Conservation (phyloP, 2,329 filamentous ascomycete genomes). For the Penicillium sp. region DNA sequence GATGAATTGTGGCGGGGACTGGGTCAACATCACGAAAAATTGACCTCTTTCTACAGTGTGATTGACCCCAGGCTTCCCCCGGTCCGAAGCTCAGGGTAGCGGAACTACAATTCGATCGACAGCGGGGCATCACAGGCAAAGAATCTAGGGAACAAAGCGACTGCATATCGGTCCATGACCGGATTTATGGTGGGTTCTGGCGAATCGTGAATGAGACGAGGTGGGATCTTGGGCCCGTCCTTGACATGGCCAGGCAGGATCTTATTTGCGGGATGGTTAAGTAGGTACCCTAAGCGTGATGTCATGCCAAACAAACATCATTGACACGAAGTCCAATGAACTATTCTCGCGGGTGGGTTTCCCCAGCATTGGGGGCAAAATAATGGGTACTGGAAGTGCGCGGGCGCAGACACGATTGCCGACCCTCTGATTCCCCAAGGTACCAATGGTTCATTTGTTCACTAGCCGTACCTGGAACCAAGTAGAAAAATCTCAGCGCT, state of each 20-base stretch:
- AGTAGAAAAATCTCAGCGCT: neutral
- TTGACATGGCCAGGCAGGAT: neutral
- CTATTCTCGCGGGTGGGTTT: neutral
- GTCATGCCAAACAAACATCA: neutral
- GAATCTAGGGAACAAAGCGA: neutral
- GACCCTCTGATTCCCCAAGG: neutral
- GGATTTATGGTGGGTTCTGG: neutral
- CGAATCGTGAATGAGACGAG: neutral
- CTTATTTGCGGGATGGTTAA: neutral
- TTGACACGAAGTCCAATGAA: neutral
- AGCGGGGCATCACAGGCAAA: neutral
- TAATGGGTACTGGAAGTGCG: neutral
- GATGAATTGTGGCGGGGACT: neutral
- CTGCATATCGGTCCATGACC: neutral
- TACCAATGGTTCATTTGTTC: too few relatives aligned
- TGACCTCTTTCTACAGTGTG: neutral
- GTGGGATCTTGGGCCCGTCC: neutral
- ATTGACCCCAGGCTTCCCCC: neutral
- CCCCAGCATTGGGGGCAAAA: neutral
- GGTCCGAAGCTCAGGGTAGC: neutral
- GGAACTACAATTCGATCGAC: neutral
- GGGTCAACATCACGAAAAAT: neutral
- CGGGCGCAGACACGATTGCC: neutral
- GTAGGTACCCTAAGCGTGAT: neutral
- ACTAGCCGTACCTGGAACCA: neutral